Evolutionary conservation across 306 rosid species (phyloP).

Genomic region (Ochetophila trinervis): DNA sequence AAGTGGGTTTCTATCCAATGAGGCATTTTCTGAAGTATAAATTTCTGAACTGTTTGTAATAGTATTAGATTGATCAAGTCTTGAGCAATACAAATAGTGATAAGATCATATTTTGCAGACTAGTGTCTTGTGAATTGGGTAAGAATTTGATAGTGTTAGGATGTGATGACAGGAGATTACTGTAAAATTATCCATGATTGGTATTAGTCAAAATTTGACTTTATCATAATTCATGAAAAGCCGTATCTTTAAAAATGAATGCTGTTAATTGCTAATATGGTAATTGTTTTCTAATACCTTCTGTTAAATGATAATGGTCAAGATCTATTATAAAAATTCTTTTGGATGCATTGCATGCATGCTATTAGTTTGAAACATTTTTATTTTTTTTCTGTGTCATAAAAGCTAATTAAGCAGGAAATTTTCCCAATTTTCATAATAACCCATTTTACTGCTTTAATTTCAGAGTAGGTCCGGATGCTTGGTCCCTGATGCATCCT

Average conservation of each 20-base stretch:
- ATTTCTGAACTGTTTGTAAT: not conserved
- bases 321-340: too few relatives aligned
- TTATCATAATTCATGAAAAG: too few relatives aligned
- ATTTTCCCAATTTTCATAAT: not conserved
- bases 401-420: not conserved
- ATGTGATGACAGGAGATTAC: too few relatives aligned
- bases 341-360: not conserved
- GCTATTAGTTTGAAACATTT: not conserved
- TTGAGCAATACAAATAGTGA: not conserved
- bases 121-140: too few relatives aligned
- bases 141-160: too few relatives aligned
- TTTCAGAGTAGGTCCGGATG: slow-evolving; percentile 71
- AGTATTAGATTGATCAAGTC: not conserved
- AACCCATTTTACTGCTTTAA: slow-evolving; percentile 25
- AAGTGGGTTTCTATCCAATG: slow-evolving; percentile 38
- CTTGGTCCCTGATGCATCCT: slow-evolving; percentile 84
- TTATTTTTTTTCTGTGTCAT: not conserved
- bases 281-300: too few relatives aligned
- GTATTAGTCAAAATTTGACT: too few relatives aligned
- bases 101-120: too few relatives aligned
- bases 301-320: too few relatives aligned
- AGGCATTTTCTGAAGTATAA: not conserved
- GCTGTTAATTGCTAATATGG: too few relatives aligned
- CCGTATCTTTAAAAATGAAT: too few relatives aligned
- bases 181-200: too few relatives aligned